Evolutionary conservation across 345 rosid genomes (phyloP).

Genomic region (Erucastrum elatum): DNA sequence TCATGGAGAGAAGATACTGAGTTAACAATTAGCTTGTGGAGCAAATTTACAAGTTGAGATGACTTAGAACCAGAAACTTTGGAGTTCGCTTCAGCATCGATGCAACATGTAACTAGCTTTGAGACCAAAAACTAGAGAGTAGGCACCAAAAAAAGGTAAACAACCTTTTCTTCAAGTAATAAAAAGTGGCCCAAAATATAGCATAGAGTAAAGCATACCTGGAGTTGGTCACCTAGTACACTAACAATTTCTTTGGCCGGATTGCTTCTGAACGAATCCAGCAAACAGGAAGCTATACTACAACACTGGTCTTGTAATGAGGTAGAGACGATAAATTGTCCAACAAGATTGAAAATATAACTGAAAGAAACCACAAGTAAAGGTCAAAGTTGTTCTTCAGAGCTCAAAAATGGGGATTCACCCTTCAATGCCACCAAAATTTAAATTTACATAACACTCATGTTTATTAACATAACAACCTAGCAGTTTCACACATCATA

Average conservation of each 20-base stretch:
- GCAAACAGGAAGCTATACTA: constrained; percentile 59
- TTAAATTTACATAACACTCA: constrained; percentile 10
- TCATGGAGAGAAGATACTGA: constrained; percentile 67
- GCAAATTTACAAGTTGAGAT: constrained; percentile 62
- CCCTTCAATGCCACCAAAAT: constrained; percentile 3
- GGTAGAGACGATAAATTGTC: constrained; percentile 63
- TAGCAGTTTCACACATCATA: constrained; percentile 21
- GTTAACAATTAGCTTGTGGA: constrained; percentile 58
- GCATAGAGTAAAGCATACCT: constrained; percentile 47
- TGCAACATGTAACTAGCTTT: constrained; percentile 83
- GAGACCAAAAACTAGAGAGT: constrained; percentile 78
- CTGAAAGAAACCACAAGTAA: constrained; percentile 50
- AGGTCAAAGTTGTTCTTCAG: constrained; percentile 12
- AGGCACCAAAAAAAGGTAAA: constrained; percentile 26
- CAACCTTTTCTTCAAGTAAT: neutral
- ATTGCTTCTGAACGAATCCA: constrained; percentile 55
- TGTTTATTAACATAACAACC: constrained; percentile 3
- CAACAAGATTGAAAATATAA: constrained; percentile 83
- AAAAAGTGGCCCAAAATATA: neutral
- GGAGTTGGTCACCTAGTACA: constrained; percentile 92
- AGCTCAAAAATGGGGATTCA: neutral
- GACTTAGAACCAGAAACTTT: constrained; percentile 50
- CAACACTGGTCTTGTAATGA: constrained; percentile 92
- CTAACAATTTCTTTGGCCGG: constrained; percentile 58
- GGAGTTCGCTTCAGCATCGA: constrained; percentile 48